Evolutionary conservation across 2,329 filamentous ascomycete species (phyloP), one percentile per base, ranked within the genome.

Genomic region (Dichotomopilus funicola): DNA sequence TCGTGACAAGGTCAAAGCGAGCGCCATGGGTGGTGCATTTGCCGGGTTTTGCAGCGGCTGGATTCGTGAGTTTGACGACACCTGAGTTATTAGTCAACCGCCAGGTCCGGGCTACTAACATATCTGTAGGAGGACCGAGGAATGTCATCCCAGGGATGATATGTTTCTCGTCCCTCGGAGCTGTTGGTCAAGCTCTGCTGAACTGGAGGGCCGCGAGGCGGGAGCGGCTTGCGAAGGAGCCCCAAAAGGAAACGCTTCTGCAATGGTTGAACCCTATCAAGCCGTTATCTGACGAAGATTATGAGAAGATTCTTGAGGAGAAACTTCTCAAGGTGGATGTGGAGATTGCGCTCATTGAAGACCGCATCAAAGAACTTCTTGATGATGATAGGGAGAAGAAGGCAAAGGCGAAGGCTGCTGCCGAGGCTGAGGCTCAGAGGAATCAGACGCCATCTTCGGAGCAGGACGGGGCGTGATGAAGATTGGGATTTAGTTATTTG

Each of bases 271-370:
- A 84, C 63, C 89, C 88, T 0, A 73, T 94, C 65, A 86, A 77
- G 59, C 76, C 77, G 1, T 71, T 95, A 19, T 82, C 82, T 0
- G 85, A 94, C 64, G 76, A 85, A 46, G 83, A 92, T 56, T 94
- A 94, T 65, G 80, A 81, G 59, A 71, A 75, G 3, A 83, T 89
- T 66, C 72, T 94, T 52, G 75, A 80, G 59, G 87, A 91, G 66
- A 89, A 85, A 70, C 68, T 91, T 13, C 71, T 92, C 37, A 78
- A 76, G 56, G 71, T 92, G 4, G 84, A 94, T 61, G 87, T 83
- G 3, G 87, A 92, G 62, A 88, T 94, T 65, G 82, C 88, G 1
- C 68, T 94, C 13, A 73, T 92, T n/a, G 87, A 94, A 64, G 89
- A 94, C 49, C 84, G 80, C 65, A 87, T 94, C 60, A 80, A 69